Evolutionary conservation across 352 stramenopile genomes (phyloP), one percentile per base, ranked within the genome.

Genomic region (Globisporangium nagaii): DNA sequence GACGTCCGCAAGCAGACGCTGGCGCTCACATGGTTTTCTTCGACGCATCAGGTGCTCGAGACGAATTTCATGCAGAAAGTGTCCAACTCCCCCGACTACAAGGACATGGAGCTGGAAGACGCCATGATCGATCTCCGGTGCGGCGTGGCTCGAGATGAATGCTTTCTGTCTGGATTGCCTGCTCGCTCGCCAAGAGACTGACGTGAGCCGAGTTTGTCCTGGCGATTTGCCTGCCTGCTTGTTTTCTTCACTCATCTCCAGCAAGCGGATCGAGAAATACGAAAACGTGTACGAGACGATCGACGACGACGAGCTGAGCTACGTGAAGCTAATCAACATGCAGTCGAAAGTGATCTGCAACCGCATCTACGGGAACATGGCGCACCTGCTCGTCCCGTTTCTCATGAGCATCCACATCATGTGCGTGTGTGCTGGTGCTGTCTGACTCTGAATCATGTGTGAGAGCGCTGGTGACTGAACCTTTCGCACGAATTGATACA

Each of bases 261-360:
- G 60, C 12, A 64, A 69, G 40, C 77, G 79, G 20, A 79, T 90
- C 24, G 63, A 84, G n/a, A 84, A 83, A 49, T 90, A 90, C 59
- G 64, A 78, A 45, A 78, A 63, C 17, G 78, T 75, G 10, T 90
- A 90, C 56, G 73, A 90, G 25, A 70, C 74, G 15, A 69, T 90
- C 40, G 62, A 78, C 12, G 65, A 68, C 51, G 76, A 82, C 50
- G 74, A 84, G 53, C 63, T 84, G n/a, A 87, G 73, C 66, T 89
- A 79, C 53, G 79, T 86, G 39, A 89, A 89, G 48, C 65, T 84
- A 35, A 79, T 84, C 59, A 80, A 87, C 50, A 79, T 79, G 60
- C 71, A 82, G 60, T 82, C 69, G 4, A 82, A 82, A 44, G 69
- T 82, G 25, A 62, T 78, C 39, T 76, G 67, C 63, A 82, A 82